Percentiles rank a stretch among this genome's conserved stretches.
Conservation (phyloP, 1,139 yeast species). For the Magnusiomyces sp. region DNA sequence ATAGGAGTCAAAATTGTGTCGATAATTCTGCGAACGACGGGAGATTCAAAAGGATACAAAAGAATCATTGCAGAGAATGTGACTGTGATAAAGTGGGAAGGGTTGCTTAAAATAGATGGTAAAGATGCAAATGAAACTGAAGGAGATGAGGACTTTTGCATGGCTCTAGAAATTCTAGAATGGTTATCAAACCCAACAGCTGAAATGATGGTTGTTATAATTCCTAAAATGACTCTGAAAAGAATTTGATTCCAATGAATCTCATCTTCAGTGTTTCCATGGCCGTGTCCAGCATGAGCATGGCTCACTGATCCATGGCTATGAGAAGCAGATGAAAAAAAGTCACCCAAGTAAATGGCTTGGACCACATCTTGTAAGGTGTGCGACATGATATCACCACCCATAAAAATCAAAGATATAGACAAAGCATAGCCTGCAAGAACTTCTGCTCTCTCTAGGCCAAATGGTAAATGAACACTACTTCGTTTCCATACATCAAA, state of each 20-base stretch:
- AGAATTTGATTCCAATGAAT: constrained; percentile 21
- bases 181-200: constrained; percentile 31
- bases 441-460: constrained; percentile 80
- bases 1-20: constrained; percentile 33
- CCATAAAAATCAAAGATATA: constrained; percentile 80
- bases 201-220: constrained; percentile 29
- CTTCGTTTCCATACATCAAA: constrained; percentile 87
- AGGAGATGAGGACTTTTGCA: constrained; percentile 17
- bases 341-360: constrained; percentile 38
- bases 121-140: constrained; percentile 17
- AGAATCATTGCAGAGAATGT: constrained; percentile 40
- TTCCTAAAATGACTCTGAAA: constrained; percentile 28
- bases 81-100: constrained; percentile 57
- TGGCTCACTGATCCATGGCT: constrained; percentile 47
- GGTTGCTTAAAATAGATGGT: constrained; percentile 38
- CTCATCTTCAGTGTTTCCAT: constrained; percentile 8
- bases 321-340: constrained; percentile 22
- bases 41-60: constrained; percentile 26
- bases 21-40: constrained; percentile 5
- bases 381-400: constrained; percentile 81
- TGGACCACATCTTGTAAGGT: constrained; percentile 64
- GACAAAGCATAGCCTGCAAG: constrained; percentile 81
- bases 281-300: constrained; percentile 34
- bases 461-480: constrained; percentile 84
- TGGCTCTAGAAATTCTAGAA: constrained; percentile 26